A percentile compares a stretch with the other conserved stretches of the same genome.
These are phyloP conservation scores for Magnusiomyces tetraspermus DNA, from an alignment of 1,139 yeast genomes.

Conservation along the genomic window DNA sequence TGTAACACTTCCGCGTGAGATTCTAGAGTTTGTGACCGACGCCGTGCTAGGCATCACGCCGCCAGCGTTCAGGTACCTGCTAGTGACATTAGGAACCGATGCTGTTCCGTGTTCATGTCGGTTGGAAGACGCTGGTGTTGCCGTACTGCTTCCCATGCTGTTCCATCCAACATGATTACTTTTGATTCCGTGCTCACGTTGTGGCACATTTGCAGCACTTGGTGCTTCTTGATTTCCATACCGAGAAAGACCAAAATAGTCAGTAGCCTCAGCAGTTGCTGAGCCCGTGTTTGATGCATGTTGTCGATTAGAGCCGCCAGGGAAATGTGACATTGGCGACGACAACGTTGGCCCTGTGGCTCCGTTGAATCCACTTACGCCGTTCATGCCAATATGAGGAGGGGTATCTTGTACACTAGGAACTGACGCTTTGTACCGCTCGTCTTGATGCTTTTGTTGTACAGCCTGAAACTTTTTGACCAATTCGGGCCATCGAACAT, in stretches of 20 bases:
- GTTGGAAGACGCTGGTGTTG: neutral
- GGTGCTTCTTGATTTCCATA: neutral
- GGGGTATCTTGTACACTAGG: neutral
- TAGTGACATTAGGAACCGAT: neutral
- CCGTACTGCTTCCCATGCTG: neutral
- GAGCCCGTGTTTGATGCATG: neutral
- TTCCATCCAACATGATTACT: neutral
- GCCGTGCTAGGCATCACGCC: neutral
- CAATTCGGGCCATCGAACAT: constrained; percentile 43
- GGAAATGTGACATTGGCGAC: neutral
- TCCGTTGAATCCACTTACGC: neutral
- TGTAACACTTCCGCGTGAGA: neutral
- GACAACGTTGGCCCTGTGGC: neutral
- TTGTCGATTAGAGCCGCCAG: neutral
- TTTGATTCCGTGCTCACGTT: neutral
- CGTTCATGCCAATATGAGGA: neutral
- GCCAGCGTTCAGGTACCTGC: constrained; percentile 4
- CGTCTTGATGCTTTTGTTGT: constrained; percentile 47
- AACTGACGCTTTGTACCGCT: constrained; percentile 15
- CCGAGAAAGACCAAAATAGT: neutral
- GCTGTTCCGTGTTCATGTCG: neutral
- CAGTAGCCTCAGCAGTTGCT: neutral
- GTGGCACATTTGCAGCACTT: neutral
- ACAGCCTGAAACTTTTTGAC: constrained; percentile 52
- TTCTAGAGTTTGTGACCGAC: neutral